Percentiles rank a stretch among this genome's conserved stretches.
phyloP scores from a whole-genome alignment of 2,329 filamentous ascomycete genomes.

The Xylaria sp. region DNA sequence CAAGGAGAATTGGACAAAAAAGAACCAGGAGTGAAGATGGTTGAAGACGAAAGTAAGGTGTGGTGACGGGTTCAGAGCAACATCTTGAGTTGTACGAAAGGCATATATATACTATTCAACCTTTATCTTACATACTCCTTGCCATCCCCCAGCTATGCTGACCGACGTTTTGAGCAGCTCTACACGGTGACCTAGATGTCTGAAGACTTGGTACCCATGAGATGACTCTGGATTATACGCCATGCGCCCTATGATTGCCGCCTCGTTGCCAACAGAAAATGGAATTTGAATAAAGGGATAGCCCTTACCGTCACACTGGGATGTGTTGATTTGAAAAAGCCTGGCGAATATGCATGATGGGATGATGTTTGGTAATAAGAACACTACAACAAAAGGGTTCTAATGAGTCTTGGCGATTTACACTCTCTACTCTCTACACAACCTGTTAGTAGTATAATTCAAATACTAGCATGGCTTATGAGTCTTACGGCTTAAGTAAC shows the following conservation, averaged over 20 bases:
- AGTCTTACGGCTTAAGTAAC: conserved; percentile 28
- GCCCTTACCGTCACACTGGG: background rate
- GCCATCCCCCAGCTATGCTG: conserved; percentile 18
- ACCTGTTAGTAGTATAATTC: background rate
- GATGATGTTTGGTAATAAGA: conserved; percentile 9
- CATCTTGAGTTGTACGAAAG: conserved; percentile 2
- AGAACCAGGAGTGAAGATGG: background rate
- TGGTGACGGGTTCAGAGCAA: conserved; percentile 11
- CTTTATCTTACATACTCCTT: conserved; percentile 2
- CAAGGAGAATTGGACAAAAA: conserved; percentile 16
- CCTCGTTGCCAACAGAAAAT: background rate
- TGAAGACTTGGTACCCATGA: conserved; percentile 13
- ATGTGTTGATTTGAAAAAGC: conserved; percentile 25
- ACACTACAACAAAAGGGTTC: conserved; percentile 8
- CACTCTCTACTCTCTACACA: background rate
- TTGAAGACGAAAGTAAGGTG: conserved; percentile 1
- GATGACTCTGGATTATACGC: conserved; percentile 16
- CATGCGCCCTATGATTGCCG: background rate
- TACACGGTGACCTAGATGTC: background rate
- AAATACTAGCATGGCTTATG: conserved; percentile 11
- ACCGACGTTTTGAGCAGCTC: conserved; percentile 16
- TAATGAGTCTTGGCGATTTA: conserved; percentile 14
- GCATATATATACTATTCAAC: conserved; percentile 16
- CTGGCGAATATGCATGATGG: conserved; percentile 7
- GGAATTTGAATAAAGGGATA: conserved; percentile 16